Conservation (phyloP, 2,329 filamentous ascomycete species). For the Cercospora sp. region DNA sequence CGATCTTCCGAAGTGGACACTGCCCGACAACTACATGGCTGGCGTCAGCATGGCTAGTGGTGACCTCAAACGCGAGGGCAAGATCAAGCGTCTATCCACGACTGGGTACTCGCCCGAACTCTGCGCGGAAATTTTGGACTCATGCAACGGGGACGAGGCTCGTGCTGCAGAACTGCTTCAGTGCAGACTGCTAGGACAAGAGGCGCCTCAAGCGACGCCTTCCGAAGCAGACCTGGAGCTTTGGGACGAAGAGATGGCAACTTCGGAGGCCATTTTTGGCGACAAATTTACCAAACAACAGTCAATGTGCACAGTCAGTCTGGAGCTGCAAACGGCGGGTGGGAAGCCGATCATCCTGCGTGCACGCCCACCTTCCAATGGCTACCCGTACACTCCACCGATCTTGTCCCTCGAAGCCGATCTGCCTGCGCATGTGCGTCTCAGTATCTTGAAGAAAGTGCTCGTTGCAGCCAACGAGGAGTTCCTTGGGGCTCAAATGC, state of each 20-base stretch:
- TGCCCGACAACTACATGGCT: slow-evolving; percentile 88
- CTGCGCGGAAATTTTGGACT: slow-evolving; percentile 74
- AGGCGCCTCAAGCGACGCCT: slow-evolving; percentile 37
- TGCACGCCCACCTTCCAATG: slow-evolving; percentile 65
- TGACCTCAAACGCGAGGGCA: slow-evolving; percentile 76
- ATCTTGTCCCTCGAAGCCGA: slow-evolving; percentile 67
- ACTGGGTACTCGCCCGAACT: slow-evolving; percentile 85
- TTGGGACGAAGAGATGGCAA: slow-evolving; percentile 84
- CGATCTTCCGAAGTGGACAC: slow-evolving; percentile 86
- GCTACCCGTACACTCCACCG: slow-evolving; percentile 69
- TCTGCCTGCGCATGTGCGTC: slow-evolving; percentile 87
- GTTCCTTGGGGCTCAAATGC: slow-evolving; percentile 81
- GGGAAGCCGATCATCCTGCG: slow-evolving; percentile 56
- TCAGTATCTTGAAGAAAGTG: slow-evolving; percentile 80
- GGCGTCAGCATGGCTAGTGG: slow-evolving; percentile 83
- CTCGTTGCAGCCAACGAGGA: slow-evolving; percentile 69
- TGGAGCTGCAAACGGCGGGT: slow-evolving; percentile 54
- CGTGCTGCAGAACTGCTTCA: slow-evolving; percentile 80
- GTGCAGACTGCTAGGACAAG: slow-evolving; percentile 57
- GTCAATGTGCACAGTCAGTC: slow-evolving; percentile 66
- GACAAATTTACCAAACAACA: slow-evolving; percentile 61
- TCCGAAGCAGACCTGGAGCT: slow-evolving; percentile 47
- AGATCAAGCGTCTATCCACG: slow-evolving; percentile 76
- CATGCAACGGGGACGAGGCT: slow-evolving; percentile 69
- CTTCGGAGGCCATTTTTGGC: slow-evolving; percentile 82